Evolutionary conservation across 2,329 filamentous ascomycete genomes (phyloP).

Genomic region (Pestalotiopsis fici): DNA sequence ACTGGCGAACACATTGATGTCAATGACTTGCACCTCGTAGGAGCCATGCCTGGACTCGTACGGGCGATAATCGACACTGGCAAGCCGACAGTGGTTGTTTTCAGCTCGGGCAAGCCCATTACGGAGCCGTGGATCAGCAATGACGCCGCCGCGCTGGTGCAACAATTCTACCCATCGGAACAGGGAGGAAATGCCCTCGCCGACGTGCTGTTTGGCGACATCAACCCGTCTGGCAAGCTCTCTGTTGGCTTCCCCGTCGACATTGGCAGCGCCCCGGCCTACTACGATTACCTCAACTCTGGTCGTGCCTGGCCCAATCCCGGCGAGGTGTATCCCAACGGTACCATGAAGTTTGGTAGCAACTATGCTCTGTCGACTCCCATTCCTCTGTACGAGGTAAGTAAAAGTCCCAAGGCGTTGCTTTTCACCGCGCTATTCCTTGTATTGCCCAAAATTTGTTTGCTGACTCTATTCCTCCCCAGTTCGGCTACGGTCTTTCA

Average conservation of each 20-base stretch:
- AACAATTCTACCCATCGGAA: slow-evolving; percentile 76
- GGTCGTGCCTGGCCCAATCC: slow-evolving; percentile 55
- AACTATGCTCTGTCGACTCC: slow-evolving; percentile 65
- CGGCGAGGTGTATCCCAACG: slow-evolving; percentile 55
- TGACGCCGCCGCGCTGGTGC: slow-evolving; percentile 64
- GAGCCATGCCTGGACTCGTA: slow-evolving; percentile 68
- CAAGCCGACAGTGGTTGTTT: slow-evolving; percentile 68
- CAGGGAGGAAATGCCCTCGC: slow-evolving; percentile 68
- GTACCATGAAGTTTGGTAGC: slow-evolving; percentile 63
- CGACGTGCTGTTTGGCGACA: slow-evolving; percentile 64
- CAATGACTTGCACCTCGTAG: slow-evolving; percentile 64
- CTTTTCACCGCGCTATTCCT: too few relatives aligned
- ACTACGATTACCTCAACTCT: slow-evolving; percentile 74
- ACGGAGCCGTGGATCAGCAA: slow-evolving; percentile 73
- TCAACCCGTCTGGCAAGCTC: slow-evolving; percentile 67
- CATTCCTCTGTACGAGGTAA: slow-evolving; percentile 54
- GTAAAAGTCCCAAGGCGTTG: background rate
- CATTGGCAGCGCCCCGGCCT: slow-evolving; percentile 67
- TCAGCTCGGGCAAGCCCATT: slow-evolving; percentile 70
- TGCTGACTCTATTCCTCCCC: slow-evolving; percentile 9
- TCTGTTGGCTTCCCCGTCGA: slow-evolving; percentile 68
- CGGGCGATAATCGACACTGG: slow-evolving; percentile 67
- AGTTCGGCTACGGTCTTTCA: slow-evolving; percentile 67
- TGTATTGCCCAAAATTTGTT: background rate
- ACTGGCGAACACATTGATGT: slow-evolving; percentile 75